Conservation (phyloP, 2,329 filamentous ascomycete species). For the Neofusicoccum sp. region DNA sequence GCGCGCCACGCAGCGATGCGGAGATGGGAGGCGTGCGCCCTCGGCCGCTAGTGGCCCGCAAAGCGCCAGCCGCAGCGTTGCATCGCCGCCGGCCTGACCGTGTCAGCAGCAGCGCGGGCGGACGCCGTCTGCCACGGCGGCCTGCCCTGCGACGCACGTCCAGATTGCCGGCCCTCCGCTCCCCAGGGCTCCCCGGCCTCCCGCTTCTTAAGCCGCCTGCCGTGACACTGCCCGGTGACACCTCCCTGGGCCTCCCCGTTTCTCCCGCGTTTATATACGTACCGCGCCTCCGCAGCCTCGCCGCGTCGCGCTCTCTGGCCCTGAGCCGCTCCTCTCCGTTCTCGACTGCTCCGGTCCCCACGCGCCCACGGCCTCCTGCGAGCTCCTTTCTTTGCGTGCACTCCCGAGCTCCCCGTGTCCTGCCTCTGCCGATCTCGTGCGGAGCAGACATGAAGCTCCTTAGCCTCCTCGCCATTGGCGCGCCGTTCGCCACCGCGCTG, state of each 20-base stretch:
- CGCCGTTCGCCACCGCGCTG: slow-evolving; percentile 34
- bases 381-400: not conserved
- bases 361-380: not conserved
- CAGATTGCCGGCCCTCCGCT: slow-evolving; percentile 5
- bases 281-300: not conserved
- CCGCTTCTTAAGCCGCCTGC: slow-evolving; percentile 5
- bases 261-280: slow-evolving; percentile 4
- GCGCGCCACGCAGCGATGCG: not conserved
- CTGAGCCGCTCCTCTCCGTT: not conserved
- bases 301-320: not conserved
- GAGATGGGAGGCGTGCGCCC: not conserved
- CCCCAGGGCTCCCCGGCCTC: not conserved
- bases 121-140: not conserved
- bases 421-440: not conserved
- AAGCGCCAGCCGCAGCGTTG: slow-evolving; percentile 1
- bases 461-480: slow-evolving; percentile 23
- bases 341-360: not conserved
- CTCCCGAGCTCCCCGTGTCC: not conserved
- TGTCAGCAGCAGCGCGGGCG: not conserved
- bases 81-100: slow-evolving; percentile 4
- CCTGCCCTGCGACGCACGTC: not conserved
- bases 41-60: not conserved
- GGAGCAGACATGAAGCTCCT: slow-evolving; percentile 27
- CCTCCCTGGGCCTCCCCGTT: not conserved
- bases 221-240: slow-evolving; percentile 4